These are phyloP conservation scores for Fusarium sp. DNA, from an alignment of 2,329 filamentous ascomycete genomes.

Conservation along the genomic window DNA sequence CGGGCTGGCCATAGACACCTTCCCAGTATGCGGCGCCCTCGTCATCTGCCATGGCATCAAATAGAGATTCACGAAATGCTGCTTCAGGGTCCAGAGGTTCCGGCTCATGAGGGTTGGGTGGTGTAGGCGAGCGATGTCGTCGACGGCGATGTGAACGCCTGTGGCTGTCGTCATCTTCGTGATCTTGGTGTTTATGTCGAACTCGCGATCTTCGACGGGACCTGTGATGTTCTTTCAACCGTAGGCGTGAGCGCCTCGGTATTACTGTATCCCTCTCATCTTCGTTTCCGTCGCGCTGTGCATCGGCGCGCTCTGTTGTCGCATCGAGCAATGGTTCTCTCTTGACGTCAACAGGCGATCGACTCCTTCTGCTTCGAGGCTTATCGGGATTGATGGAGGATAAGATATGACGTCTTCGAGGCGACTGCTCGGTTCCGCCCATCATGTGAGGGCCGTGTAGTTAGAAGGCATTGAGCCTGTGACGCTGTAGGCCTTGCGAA, in stretches of 20 bases:
- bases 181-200: slow-evolving; percentile 22
- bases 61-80: slow-evolving; percentile 93
- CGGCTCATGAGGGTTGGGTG: slow-evolving; percentile 62
- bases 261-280: slow-evolving; percentile 40
- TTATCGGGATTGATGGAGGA: slow-evolving; percentile 60
- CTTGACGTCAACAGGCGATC: slow-evolving; percentile 14
- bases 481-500: slow-evolving; percentile 2
- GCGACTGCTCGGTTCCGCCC: slow-evolving; percentile 52
- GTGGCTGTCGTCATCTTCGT: slow-evolving; percentile 43
- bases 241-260: slow-evolving; percentile 52
- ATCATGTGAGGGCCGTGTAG: slow-evolving; percentile 50
- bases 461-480: slow-evolving; percentile 25
- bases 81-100: slow-evolving; percentile 73
- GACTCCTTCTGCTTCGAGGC: slow-evolving; percentile 20
- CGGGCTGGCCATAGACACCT: slow-evolving; percentile 93
- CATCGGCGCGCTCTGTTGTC: slow-evolving; percentile 14
- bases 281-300: slow-evolving; percentile 32
- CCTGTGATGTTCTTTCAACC: slow-evolving; percentile 52
- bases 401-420: slow-evolving; percentile 62
- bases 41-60: slow-evolving; percentile 96
- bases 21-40: slow-evolving; percentile 97
- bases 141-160: slow-evolving; percentile 46
- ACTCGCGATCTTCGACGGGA: slow-evolving; percentile 47
- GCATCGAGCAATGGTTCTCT: slow-evolving; percentile 6
- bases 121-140: slow-evolving; percentile 60